phyloP scores from a whole-genome alignment of 306 rosid species.

The Fagus crenata region DNA sequence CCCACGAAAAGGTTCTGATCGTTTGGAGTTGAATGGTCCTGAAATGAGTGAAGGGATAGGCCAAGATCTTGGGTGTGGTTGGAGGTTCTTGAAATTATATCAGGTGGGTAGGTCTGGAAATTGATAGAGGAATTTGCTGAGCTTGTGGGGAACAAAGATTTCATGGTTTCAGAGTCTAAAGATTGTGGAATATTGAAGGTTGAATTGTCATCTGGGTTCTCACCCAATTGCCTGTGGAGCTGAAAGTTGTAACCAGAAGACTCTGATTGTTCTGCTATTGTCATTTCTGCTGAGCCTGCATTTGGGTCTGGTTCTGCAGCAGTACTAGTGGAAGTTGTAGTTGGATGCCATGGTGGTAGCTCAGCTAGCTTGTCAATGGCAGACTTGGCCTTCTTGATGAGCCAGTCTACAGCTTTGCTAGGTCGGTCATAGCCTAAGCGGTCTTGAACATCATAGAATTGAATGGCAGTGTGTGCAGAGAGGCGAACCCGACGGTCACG shows the following conservation, averaged over 20 bases:
- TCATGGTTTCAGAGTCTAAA: constrained; percentile 42
- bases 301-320: constrained; percentile 32
- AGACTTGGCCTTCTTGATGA: constrained; percentile 68
- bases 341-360: constrained; percentile 70
- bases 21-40: constrained; percentile 40
- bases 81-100: constrained; percentile 45
- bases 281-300: constrained; percentile 43
- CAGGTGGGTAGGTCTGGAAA: constrained; percentile 55
- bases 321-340: neutral
- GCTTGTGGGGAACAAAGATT: constrained; percentile 61
- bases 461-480: constrained; percentile 84
- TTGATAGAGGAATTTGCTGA: constrained; percentile 52
- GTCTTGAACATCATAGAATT: constrained; percentile 87
- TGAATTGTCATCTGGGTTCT: constrained; percentile 37
- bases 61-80: constrained; percentile 60
- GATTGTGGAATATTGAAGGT: constrained; percentile 38
- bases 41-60: constrained; percentile 71
- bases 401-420: constrained; percentile 92
- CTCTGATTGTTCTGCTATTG: constrained; percentile 56
- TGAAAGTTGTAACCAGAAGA: constrained; percentile 65
- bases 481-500: constrained; percentile 70
- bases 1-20: constrained; percentile 41
- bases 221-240: constrained; percentile 42
- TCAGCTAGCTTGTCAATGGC: constrained; percentile 73
- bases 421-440: constrained; percentile 82